Percentiles rank a stretch among this genome's conserved stretches.
These are phyloP conservation scores for Ophiostoma perfectum DNA, from an alignment of 2,329 filamentous ascomycete genomes.

Conservation along the genomic window DNA sequence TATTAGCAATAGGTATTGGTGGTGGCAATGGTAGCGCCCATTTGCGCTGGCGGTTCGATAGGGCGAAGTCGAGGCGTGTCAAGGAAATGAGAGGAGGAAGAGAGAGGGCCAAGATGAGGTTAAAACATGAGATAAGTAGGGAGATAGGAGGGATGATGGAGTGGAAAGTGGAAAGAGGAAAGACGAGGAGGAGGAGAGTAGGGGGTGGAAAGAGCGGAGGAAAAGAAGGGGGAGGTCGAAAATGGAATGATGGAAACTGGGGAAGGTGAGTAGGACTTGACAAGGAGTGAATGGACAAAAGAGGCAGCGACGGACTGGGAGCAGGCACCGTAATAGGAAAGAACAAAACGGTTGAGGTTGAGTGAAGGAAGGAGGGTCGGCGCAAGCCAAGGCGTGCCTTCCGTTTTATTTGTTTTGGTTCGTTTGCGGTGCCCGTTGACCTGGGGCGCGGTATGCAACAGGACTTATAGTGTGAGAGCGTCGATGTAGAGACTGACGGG, in stretches of 20 bases:
- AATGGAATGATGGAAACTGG: background rate
- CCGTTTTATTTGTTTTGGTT: slow-evolving; percentile 4
- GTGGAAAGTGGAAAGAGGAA: slow-evolving; percentile 11
- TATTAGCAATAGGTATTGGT: slow-evolving; percentile 22
- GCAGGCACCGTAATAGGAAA: slow-evolving; percentile 4
- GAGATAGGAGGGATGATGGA: background rate
- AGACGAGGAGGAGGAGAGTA: background rate
- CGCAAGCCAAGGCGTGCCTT: background rate
- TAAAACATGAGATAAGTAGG: background rate
- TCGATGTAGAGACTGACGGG: background rate
- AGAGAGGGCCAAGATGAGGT: background rate
- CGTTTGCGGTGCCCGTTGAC: background rate
- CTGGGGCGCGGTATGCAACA: background rate
- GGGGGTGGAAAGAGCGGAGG: slow-evolving; percentile 2
- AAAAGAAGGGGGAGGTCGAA: background rate
- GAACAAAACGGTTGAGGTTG: slow-evolving; percentile 1
- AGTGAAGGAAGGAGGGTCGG: background rate
- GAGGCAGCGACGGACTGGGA: background rate
- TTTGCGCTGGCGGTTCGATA: slow-evolving; percentile 20
- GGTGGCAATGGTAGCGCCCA: slow-evolving; percentile 9
- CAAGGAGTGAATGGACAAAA: background rate
- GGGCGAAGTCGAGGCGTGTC: slow-evolving; percentile 2
- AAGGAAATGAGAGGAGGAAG: slow-evolving; percentile 1
- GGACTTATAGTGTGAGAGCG: background rate
- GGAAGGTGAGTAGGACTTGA: slow-evolving; percentile 10